A percentile compares a stretch with the other conserved stretches of the same genome.
These are phyloP conservation scores for Nicotiana tomentosiformis DNA, from an alignment of 257 asterid species.

Conservation along the genomic window DNA sequence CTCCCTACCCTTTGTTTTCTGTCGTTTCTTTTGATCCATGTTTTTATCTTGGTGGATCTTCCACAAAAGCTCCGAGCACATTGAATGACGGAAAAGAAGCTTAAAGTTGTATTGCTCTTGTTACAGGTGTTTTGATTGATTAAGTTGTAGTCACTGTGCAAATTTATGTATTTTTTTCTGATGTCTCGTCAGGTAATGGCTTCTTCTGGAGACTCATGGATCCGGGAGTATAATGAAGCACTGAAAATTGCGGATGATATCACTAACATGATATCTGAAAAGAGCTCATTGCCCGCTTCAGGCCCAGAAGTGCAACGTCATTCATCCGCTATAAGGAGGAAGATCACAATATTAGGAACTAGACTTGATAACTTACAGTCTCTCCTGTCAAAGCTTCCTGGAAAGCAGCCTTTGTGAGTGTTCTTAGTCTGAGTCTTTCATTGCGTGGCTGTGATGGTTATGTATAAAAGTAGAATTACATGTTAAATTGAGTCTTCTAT, in stretches of 20 bases:
- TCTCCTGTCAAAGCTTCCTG: conserved; percentile 52
- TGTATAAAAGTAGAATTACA: not conserved
- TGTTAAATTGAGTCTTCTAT: not conserved
- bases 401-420: conserved; percentile 68
- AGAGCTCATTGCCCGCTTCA: conserved; percentile 55
- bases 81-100: not conserved
- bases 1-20: not conserved
- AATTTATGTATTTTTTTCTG: not conserved
- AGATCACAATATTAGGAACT: conserved; percentile 87
- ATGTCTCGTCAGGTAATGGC: conserved; percentile 51
- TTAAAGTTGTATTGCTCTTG: not conserved
- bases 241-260: conserved; percentile 81
- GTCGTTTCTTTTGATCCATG: not conserved
- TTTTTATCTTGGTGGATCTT: not conserved
- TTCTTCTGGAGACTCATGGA: conserved; percentile 76
- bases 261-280: conserved; percentile 75
- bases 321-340: conserved; percentile 77
- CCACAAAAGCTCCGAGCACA: not conserved
- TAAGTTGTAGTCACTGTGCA: not conserved
- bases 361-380: conserved; percentile 71
- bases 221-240: conserved; percentile 91
- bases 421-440: not conserved
- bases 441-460: not conserved
- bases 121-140: not conserved
- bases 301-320: conserved; percentile 87